phyloP scores from a whole-genome alignment of 2,329 filamentous ascomycete genomes.

The Cylindrodendrum hubeiense region DNA sequence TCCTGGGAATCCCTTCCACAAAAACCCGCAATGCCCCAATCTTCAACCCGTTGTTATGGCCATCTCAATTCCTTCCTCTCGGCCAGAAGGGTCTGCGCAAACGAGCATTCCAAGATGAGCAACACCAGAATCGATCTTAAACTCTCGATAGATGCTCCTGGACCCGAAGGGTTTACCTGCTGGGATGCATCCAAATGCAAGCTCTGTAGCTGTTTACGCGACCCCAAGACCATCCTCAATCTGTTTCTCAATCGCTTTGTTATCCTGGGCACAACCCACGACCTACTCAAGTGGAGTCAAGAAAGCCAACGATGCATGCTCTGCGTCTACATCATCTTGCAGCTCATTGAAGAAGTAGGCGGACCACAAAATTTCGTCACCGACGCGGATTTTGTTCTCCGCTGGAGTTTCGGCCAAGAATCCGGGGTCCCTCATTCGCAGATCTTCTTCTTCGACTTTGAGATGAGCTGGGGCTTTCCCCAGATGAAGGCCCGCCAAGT shows the following conservation, averaged over 20 bases:
- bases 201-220: conserved; percentile 9
- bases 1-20: too few relatives aligned
- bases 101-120: not conserved
- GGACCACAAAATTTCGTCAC: conserved; percentile 8
- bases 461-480: conserved; percentile 16
- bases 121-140: not conserved
- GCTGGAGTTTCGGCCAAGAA: conserved; percentile 2
- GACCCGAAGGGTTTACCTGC: conserved; percentile 2
- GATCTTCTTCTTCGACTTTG: not conserved
- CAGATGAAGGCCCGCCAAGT: not conserved
- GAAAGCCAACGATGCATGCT: conserved; percentile 9
- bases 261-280: not conserved
- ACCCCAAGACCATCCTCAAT: not conserved
- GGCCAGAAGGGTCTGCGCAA: too few relatives aligned
- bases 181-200: conserved; percentile 13
- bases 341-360: conserved; percentile 2
- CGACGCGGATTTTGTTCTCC: conserved; percentile 5
- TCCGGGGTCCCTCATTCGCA: not conserved
- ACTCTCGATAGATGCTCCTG: not conserved
- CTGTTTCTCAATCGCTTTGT: not conserved
- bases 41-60: not conserved
- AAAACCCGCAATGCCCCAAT: not conserved
- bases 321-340: conserved; percentile 8
- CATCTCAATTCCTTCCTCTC: too few relatives aligned
- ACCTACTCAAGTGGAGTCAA: conserved; percentile 14